These are phyloP conservation scores for Heliosperma pusillum DNA, from an alignment of 148 eudicot genomes.

Conservation along the genomic window DNA sequence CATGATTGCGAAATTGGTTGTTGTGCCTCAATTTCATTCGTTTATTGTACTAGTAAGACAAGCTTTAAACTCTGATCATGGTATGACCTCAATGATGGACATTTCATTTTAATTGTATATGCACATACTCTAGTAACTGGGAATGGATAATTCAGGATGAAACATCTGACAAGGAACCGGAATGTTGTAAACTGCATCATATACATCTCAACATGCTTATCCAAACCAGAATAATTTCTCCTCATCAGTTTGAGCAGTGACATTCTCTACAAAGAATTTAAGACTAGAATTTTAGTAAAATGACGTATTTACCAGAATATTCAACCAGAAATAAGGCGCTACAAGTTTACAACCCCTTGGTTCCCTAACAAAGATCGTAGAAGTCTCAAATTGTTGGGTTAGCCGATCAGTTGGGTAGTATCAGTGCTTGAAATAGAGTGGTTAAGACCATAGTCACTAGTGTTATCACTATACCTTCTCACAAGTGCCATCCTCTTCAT, in stretches of 20 bases:
- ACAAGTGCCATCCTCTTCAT: conserved; percentile 34
- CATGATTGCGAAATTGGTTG: too few relatives aligned
- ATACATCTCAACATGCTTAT: too few relatives aligned
- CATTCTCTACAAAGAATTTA: conserved; percentile 2
- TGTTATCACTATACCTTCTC: conserved; percentile 32
- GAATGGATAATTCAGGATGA: too few relatives aligned
- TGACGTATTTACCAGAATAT: conserved; percentile 4
- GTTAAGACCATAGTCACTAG: conserved; percentile 45
- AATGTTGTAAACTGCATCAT: too few relatives aligned
- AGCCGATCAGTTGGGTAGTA: conserved; percentile 20
- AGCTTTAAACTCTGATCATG: too few relatives aligned
- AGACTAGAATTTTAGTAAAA: not conserved
- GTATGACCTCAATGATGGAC: too few relatives aligned
- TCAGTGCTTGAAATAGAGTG: conserved; percentile 37
- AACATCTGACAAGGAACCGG: too few relatives aligned
- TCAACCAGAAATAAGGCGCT: not conserved
- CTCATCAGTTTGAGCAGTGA: not conserved
- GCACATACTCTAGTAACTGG: too few relatives aligned
- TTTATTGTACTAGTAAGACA: too few relatives aligned
- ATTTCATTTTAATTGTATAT: too few relatives aligned
- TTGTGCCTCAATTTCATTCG: too few relatives aligned
- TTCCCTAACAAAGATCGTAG: not conserved
- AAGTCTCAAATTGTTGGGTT: not conserved
- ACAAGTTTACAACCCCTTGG: not conserved
- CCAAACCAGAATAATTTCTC: too few relatives aligned